Base-by-base conservation (phyloP, 2,329 filamentous ascomycete genomes). In the Aspergillus eucalypticola region DNA sequence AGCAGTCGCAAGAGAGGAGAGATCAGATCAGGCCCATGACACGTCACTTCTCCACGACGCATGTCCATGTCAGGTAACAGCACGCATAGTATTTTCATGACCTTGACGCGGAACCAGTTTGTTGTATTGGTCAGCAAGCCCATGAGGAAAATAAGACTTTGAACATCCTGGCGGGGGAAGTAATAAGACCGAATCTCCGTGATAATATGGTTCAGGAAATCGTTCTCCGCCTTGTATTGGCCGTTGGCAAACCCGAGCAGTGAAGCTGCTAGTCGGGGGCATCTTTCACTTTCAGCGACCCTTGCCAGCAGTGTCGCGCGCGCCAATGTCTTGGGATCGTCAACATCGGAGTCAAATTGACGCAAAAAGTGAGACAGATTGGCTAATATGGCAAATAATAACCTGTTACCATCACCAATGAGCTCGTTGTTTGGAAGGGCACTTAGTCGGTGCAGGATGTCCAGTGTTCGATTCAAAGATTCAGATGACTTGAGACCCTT, bases 41-140 rank as follows among this genome's bases (percentile, higher is more conserved):
- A 89, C 4, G 92, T 90, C 64, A 99, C 91, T 65, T 96, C 93
- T 0, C 90, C 87, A 68, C 93, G 93, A 58, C 89, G 88, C 90
- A 98, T 96, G 71, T 99, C 93, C 32, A 97, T 90, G 56, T 94
- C 89, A 0, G 92, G 91, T 50, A 99, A 90, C 60, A 96, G 81
- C 19, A 90, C 84, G 69, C 90, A 90, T 0, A 99, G 84, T 11
- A 98, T 88, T 61, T 91, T 89, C 90, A 99, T 96, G 0, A 91
- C 92, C 79, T 95, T 94, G 46, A 93, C 82, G 73, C 96, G 96
- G 75, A 98, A 90, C 91, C 92, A 97, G 2, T 90, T 84, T 1
- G 89, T 84, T 35, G 88, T 89, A 71, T 99, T 99, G 13, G 93
- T 96, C 56, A 99, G 82, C 51, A 97, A 84, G 2, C 95, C 92